Evolutionary conservation across 139 green algal species (phyloP), one percentile per base, ranked within the genome.

Genomic region (Chlamydomonas schloesseri): DNA sequence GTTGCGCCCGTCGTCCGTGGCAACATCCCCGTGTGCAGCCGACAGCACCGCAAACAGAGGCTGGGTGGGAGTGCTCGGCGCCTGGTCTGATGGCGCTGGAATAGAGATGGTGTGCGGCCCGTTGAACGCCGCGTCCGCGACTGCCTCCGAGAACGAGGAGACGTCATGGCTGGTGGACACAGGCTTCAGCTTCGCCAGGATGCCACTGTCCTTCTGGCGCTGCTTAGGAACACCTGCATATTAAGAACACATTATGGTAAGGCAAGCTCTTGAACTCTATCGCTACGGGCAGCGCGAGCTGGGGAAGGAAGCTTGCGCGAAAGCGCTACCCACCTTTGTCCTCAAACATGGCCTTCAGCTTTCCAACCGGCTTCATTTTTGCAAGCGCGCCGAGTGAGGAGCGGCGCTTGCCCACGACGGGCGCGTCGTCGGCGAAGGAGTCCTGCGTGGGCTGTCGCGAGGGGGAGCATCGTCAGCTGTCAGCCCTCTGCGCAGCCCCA

Each of bases 261-360:
- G n/a, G n/a, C n/a, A n/a, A n/a, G n/a, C n/a, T n/a, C n/a, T n/a
- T n/a, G n/a, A n/a, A n/a, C n/a, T n/a, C n/a, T n/a, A n/a, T n/a
- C n/a, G n/a, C n/a, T n/a, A n/a, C n/a, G n/a, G n/a, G n/a, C n/a
- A n/a, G n/a, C n/a, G n/a, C n/a, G n/a, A n/a, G n/a, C n/a, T n/a
- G n/a, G n/a, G n/a, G n/a, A 50, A 13, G 26, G 62, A 69, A 33
- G 64, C 64, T 71, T 71, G 33, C 33, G 68, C 18, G 33, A 10
- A 73, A 14, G 17, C 33, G 33, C 62, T 42, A 50, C 42, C 42
- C 68, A 84, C 78, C 78, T 42, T 85, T 76, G n/a, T 31, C 2
- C 50, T 85, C 79, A 58, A 85, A 85, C 79, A 85, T 85, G 67
- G 47, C 57, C 79, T 76, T 85, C 11, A 85, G 50, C 79, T 85